Base-by-base conservation (phyloP, 2,329 filamentous ascomycete genomes). In the Diaporthe velutina region DNA sequence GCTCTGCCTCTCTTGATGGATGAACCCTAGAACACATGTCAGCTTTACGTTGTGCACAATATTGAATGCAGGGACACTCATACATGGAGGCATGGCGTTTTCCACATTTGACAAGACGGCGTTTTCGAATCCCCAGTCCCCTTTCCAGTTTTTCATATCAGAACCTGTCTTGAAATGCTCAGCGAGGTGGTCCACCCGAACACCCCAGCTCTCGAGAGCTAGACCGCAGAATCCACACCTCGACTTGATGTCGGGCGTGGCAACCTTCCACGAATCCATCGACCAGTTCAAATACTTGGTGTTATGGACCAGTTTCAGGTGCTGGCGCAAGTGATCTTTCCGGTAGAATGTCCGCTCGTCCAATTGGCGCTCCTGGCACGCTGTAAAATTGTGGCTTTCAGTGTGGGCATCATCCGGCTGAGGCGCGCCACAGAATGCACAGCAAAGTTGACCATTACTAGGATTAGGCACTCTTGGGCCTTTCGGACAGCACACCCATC, bases 71-170 rank as follows among this genome's bases (percentile, higher is more conserved):
- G 80, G 64, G 82, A 79, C 80, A 81, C 80, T 77, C 88, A 85
- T 87, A 91, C 90, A 92, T 67, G 91, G 90, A 71, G 91, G 91
- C 74, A 93, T 91, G 61, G 90, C 90, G 79, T 92, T 92, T 82
- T 93, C 91, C 79, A 93, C 88, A 85, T 92, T 88, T 76, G 90
- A 86, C 78, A 91, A 84, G 55, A 93, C 88, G 48, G 89, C 87
- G 38, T 85, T 84, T 73, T 92, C 91, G 76, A 93, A 92, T 86
- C 91, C 91, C 90, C 91, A 92, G 82, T 91, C 91, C 84, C 91
- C 91, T 86, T 92, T 91, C 91, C 91, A 93, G 82, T 92, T 90
- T 76, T 88, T 89, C 91, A 93, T 93, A 79, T 89, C 90, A 77
- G 88, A 89, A 83, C 91, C 90, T 35, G 86, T 89, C 83, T 92